Conservation (phyloP, 164 flowering plant genomes). For the Akebia trifoliata region DNA sequence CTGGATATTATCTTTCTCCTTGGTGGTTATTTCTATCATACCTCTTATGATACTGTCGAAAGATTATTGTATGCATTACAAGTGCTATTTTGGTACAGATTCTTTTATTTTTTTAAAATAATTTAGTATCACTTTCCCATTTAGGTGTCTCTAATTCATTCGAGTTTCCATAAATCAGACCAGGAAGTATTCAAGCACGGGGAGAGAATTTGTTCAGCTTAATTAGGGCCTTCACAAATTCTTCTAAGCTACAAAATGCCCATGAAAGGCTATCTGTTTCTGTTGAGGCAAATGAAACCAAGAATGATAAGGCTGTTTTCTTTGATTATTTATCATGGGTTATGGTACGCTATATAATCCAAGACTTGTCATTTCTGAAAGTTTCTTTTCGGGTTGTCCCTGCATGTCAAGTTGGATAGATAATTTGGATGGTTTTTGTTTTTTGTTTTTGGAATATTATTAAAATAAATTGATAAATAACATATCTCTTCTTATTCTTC, state of each 20-base stretch:
- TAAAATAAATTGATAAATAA: background rate
- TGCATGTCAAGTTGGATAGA: conserved; percentile 4
- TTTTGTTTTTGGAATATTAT: conserved; percentile 3
- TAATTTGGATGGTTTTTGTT: background rate
- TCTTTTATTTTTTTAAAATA: conserved; percentile 1
- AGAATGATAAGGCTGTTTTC: conserved; percentile 66
- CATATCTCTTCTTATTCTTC: conserved; percentile 7
- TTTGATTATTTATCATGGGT: conserved; percentile 76
- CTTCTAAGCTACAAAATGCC: conserved; percentile 51
- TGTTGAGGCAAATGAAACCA: conserved; percentile 18
- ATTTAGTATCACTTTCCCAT: conserved; percentile 1
- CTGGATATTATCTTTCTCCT: conserved; percentile 89
- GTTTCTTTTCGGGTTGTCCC: background rate
- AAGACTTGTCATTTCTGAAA: background rate
- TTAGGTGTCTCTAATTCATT: conserved; percentile 7
- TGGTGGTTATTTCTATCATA: conserved; percentile 97
- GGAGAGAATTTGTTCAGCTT: conserved; percentile 84
- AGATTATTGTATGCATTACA: conserved; percentile 89
- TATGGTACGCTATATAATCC: conserved; percentile 47
- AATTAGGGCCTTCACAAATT: conserved; percentile 66
- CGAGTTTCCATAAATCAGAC: conserved; percentile 42
- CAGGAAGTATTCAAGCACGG: conserved; percentile 98
- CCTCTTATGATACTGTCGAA: conserved; percentile 85
- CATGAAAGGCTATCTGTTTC: conserved; percentile 31
- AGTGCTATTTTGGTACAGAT: conserved; percentile 53